Evolutionary conservation across 140 eudicot genomes (phyloP).

Genomic region (Ambrosia hybrid): DNA sequence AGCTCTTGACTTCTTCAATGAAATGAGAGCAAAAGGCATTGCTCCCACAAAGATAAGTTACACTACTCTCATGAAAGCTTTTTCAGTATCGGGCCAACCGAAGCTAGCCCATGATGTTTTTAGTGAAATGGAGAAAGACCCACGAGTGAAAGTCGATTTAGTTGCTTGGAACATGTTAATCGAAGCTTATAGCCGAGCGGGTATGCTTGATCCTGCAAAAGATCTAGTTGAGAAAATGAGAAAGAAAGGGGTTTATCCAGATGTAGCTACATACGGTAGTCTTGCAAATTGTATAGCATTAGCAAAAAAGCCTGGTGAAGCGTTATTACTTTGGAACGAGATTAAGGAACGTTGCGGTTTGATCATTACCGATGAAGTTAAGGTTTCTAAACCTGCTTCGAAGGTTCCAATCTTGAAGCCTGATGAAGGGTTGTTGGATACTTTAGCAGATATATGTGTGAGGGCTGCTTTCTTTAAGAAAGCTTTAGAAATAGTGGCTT

Average conservation of each 20-base stretch:
- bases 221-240: slow-evolving; percentile 63
- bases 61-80: slow-evolving; percentile 98
- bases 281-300: slow-evolving; percentile 81
- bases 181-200: slow-evolving; percentile 74
- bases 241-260: slow-evolving; percentile 63
- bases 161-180: slow-evolving; percentile 96
- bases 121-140: slow-evolving; percentile 90
- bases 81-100: slow-evolving; percentile 86
- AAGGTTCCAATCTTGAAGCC: slow-evolving; percentile 61
- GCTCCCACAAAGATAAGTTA: slow-evolving; percentile 93
- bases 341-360: slow-evolving; percentile 77
- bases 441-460: slow-evolving; percentile 89
- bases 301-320: slow-evolving; percentile 95
- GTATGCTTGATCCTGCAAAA: slow-evolving; percentile 73
- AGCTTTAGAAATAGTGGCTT: slow-evolving; percentile 96
- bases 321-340: slow-evolving; percentile 87
- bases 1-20: slow-evolving; percentile 80
- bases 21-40: slow-evolving; percentile 86
- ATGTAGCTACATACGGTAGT: slow-evolving; percentile 88
- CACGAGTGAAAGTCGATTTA: slow-evolving; percentile 84
- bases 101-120: slow-evolving; percentile 79
- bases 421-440: slow-evolving; percentile 84
- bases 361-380: slow-evolving; percentile 34
- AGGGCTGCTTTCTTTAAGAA: slow-evolving; percentile 97
- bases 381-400: slow-evolving; percentile 24